phyloP scores from a whole-genome alignment of 1,284 basidiomycete genomes.

The Fistulina hepatica region DNA sequence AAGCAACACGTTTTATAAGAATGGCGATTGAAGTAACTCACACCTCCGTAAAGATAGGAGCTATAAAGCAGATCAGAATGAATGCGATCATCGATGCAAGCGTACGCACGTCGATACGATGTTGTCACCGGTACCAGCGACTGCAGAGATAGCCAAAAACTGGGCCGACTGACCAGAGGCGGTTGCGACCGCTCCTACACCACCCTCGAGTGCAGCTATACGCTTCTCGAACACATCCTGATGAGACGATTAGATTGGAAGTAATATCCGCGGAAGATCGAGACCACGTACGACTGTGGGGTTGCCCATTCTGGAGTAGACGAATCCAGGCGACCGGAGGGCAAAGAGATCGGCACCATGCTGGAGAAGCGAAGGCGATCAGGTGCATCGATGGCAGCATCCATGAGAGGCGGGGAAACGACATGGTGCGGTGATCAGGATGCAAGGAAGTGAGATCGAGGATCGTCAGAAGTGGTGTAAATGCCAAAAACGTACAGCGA shows the following conservation, averaged over 20 bases:
- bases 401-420: no score
- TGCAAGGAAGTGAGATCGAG: no score
- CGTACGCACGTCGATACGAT: constrained; percentile 54
- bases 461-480: neutral
- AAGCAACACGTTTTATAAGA: neutral
- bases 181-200: constrained; percentile 64
- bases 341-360: constrained; percentile 81
- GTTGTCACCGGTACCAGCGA: constrained; percentile 63
- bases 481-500: constrained; percentile 8
- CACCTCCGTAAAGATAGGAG: constrained; percentile 58
- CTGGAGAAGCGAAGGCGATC: constrained; percentile 28
- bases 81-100: neutral
- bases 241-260: neutral
- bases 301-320: constrained; percentile 65
- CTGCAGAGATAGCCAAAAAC: constrained; percentile 57
- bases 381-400: neutral
- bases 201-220: constrained; percentile 75
- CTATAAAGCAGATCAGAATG: constrained; percentile 20
- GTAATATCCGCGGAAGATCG: neutral
- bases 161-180: constrained; percentile 74
- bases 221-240: constrained; percentile 72
- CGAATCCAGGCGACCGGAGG: constrained; percentile 52
- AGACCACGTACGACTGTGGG: constrained; percentile 59
- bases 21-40: constrained; percentile 23
- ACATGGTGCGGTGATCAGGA: no score